Evolutionary conservation across 495 filamentous ascomycete genomes (phyloP), one percentile per base, ranked within the genome.

Genomic region (Tuber brumale): DNA sequence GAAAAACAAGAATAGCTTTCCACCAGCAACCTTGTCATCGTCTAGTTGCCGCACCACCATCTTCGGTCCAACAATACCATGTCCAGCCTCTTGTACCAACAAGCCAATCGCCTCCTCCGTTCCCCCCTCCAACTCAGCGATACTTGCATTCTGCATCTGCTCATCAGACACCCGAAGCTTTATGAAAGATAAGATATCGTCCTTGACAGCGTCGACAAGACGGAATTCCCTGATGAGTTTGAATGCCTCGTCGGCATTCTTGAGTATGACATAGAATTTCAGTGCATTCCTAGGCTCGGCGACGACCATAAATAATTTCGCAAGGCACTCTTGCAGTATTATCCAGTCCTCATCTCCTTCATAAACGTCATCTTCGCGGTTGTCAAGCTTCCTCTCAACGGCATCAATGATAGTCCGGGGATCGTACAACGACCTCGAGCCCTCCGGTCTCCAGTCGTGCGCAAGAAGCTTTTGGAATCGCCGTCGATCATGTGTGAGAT

Each of bases 181-280:
- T 70, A 98, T 92, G 77, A 99, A 92, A 51, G 92, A 91, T 1
- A 93, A 89, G 48, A 99, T 94, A 79, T 98, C 92, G 80, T 97
- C 93, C 7, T 90, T 89, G 21, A 98, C 89, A 9, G 93, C 90
- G 74, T 95, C 93, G 9, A 97, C 89, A 39, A 99, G 86, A 77
- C 94, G 92, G 79, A 91, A 92, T 39, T 95, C 91, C 74, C 88
- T 88, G 77, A 98, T 95, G 74, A 99, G 85, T 35, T 86, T 85
- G 90, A 99, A 94, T 0, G 93, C 92, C 23, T 91, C 90, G 76
- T 97, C 94, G 2, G 92, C 95, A 86, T 98, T 93, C 82, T 97
- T 94, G 18, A 97, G 87, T 51, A 88, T 90, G 81, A 98, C 95
- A 83, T 95, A 97, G 84, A 92, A 95, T 76, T 87, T 90, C 48